A percentile compares a stretch with the other conserved stretches of the same genome.
These are phyloP conservation scores for Leptomonas pyrrhocoris DNA, from an alignment of 208 protist genomes.

Conservation along the genomic window DNA sequence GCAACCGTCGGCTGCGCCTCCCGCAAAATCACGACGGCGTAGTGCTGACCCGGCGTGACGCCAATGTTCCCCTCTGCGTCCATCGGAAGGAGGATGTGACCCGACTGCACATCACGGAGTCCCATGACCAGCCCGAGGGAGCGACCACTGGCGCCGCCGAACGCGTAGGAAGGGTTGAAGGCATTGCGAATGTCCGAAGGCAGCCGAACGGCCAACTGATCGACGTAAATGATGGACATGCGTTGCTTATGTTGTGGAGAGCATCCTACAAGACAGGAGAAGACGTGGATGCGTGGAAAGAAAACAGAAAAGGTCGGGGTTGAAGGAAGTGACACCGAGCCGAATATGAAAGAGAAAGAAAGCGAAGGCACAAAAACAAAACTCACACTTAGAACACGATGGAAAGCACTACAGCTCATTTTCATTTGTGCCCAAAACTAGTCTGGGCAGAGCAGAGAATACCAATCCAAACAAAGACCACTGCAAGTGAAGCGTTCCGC, in stretches of 20 bases:
- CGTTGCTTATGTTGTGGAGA: neutral
- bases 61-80: conserved; percentile 74
- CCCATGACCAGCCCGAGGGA: conserved; percentile 38
- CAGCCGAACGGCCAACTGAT: conserved; percentile 61
- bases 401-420: too few relatives aligned
- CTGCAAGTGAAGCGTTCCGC: too few relatives aligned
- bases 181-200: conserved; percentile 59
- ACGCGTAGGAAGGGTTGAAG: conserved; percentile 77
- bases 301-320: too few relatives aligned
- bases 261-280: neutral
- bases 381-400: too few relatives aligned
- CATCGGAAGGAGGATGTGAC: conserved; percentile 63
- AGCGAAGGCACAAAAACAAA: too few relatives aligned
- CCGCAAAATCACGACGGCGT: conserved; percentile 53
- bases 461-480: too few relatives aligned
- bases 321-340: too few relatives aligned
- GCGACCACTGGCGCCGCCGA: conserved; percentile 37
- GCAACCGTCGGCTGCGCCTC: conserved; percentile 10
- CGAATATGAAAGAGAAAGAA: too few relatives aligned
- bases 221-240: conserved; percentile 69
- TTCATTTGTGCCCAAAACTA: too few relatives aligned
- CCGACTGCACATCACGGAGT: conserved; percentile 47
- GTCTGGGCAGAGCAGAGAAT: neutral
- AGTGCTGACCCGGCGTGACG: conserved; percentile 59
- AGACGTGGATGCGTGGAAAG: neutral